Evolutionary conservation across 1,284 basidiomycete species (phyloP).

Genomic region (Stygiomarasmius scandens): DNA sequence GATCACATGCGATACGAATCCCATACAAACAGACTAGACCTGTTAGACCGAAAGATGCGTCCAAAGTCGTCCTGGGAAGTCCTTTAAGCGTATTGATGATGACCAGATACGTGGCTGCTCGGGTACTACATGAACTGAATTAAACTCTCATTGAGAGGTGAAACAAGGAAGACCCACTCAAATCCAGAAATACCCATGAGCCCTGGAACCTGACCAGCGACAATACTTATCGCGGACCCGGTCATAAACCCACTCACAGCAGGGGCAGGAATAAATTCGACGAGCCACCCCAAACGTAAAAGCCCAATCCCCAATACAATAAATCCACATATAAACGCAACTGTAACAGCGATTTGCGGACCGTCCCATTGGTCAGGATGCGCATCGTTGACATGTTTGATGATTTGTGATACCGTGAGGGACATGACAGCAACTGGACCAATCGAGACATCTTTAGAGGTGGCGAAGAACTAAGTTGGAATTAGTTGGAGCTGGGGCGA

Average conservation of each 20-base stretch:
- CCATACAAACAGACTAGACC: constrained; percentile 77
- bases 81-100: constrained; percentile 92
- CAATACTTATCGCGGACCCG: constrained; percentile 88
- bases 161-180: constrained; percentile 51
- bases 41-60: constrained; percentile 90
- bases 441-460: constrained; percentile 94
- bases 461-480: constrained; percentile 76
- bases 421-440: constrained; percentile 99
- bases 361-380: constrained; percentile 60
- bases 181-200: constrained; percentile 86
- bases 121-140: constrained; percentile 55
- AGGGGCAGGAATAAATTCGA: constrained; percentile 92
- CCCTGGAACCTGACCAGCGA: constrained; percentile 82
- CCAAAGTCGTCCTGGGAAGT: constrained; percentile 70
- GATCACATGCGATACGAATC: constrained; percentile 70
- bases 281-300: constrained; percentile 91
- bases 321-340: constrained; percentile 91
- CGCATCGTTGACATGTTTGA: constrained; percentile 60
- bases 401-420: constrained; percentile 84
- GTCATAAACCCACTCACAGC: constrained; percentile 95
- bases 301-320: constrained; percentile 93
- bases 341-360: constrained; percentile 81
- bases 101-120: constrained; percentile 83
- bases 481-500: constrained; percentile 11
- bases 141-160: not conserved